phyloP scores from a whole-genome alignment of 2,329 filamentous ascomycete genomes.

The Graphilbum fragrans region DNA sequence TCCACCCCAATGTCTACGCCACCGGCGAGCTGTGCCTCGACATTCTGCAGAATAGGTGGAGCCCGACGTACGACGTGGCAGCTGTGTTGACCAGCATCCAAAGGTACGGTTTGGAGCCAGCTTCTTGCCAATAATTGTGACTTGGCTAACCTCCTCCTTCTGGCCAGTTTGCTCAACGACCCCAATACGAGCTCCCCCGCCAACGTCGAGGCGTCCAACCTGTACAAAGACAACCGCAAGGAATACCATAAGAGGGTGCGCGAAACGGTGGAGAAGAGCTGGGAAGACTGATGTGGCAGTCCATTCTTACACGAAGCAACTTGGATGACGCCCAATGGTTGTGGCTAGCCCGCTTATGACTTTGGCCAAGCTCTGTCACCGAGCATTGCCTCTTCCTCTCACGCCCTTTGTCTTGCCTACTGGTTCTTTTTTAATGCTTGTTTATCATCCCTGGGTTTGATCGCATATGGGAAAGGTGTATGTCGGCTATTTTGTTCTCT shows the following conservation, averaged over 20 bases:
- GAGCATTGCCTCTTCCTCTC: too few relatives aligned
- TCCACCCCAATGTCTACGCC: constrained; percentile 96
- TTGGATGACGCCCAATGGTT: too few relatives aligned
- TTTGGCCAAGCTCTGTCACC: too few relatives aligned
- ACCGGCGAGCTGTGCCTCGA: constrained; percentile 94
- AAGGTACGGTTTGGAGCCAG: constrained; percentile 43
- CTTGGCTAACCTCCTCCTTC: neutral
- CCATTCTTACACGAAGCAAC: too few relatives aligned
- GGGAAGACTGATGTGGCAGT: constrained; percentile 79
- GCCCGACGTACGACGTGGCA: constrained; percentile 95
- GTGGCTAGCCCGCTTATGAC: too few relatives aligned
- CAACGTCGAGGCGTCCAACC: constrained; percentile 93
- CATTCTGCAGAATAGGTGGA: constrained; percentile 96
- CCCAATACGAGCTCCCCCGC: constrained; percentile 97
- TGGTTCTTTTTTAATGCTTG: neutral
- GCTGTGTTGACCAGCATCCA: constrained; percentile 96
- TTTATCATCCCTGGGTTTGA: neutral
- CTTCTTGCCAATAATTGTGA: neutral
- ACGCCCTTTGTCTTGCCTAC: too few relatives aligned
- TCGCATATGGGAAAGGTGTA: too few relatives aligned
- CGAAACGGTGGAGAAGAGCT: constrained; percentile 98
- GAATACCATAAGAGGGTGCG: constrained; percentile 92
- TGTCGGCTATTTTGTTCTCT: too few relatives aligned
- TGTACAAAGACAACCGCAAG: constrained; percentile 96
- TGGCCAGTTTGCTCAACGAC: constrained; percentile 75